Evolutionary conservation across 805 yeast genomes (phyloP).

Genomic region (Cyberlindnera bimundalis): DNA sequence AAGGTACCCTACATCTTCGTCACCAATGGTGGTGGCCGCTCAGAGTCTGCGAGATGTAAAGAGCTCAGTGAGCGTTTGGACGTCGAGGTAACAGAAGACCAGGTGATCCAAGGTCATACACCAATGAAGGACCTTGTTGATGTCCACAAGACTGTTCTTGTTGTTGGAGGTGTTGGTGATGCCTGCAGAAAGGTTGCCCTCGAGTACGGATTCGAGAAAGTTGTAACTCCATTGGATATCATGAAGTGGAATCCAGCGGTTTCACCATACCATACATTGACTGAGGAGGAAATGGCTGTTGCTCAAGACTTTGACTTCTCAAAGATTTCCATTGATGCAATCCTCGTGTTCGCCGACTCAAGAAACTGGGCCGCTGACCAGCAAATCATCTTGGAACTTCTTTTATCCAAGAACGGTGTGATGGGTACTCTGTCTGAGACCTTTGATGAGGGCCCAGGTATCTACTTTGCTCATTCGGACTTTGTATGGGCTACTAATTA

Average conservation of each 20-base stretch:
- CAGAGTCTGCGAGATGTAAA: slow-evolving; percentile 68
- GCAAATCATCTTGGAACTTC: slow-evolving; percentile 79
- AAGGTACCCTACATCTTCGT: slow-evolving; percentile 81
- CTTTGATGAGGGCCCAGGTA: slow-evolving; percentile 73
- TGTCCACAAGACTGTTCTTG: slow-evolving; percentile 67
- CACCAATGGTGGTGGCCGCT: slow-evolving; percentile 91
- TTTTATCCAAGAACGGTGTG: slow-evolving; percentile 71
- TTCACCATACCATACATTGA: slow-evolving; percentile 74
- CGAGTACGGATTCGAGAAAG: slow-evolving; percentile 79
- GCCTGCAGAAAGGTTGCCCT: slow-evolving; percentile 80
- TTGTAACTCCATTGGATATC: slow-evolving; percentile 76
- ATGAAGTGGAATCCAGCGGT: slow-evolving; percentile 87
- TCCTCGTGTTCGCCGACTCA: slow-evolving; percentile 86
- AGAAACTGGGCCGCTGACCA: slow-evolving; percentile 93
- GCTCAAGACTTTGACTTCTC: slow-evolving; percentile 60
- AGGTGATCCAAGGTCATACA: slow-evolving; percentile 90
- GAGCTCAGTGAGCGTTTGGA: slow-evolving; percentile 64
- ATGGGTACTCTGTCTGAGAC: slow-evolving; percentile 79
- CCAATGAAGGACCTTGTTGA: slow-evolving; percentile 84
- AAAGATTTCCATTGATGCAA: slow-evolving; percentile 68
- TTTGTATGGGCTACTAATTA: slow-evolving; percentile 93
- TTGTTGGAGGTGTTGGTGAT: slow-evolving; percentile 87
- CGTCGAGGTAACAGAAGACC: slow-evolving; percentile 62
- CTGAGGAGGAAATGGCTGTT: slow-evolving; percentile 62
- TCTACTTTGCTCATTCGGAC: slow-evolving; percentile 88